Conservation (phyloP, 495 filamentous ascomycete species). For the Paragyromitra xinjiangensis region DNA sequence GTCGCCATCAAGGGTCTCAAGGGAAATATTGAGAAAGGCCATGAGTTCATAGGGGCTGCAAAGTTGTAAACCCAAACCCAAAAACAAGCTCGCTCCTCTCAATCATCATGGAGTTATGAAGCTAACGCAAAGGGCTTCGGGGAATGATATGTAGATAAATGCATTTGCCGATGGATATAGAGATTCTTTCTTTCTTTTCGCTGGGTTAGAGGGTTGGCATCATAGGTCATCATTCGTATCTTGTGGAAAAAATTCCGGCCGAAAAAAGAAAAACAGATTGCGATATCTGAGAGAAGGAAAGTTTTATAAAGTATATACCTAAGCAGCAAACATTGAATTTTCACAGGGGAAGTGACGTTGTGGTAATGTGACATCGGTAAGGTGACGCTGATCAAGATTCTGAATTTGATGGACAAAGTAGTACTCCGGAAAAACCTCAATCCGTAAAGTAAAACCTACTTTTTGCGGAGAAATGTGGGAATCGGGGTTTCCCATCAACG, state of each 20-base stretch:
- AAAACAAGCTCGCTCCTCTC: slow-evolving; percentile 14
- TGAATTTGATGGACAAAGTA: not conserved
- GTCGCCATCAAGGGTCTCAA: slow-evolving; percentile 76
- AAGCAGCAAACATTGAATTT: slow-evolving; percentile 16
- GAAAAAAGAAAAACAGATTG: slow-evolving; percentile 1
- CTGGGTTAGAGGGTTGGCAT: slow-evolving; percentile 18
- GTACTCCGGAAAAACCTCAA: not conserved
- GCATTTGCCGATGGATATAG: slow-evolving; percentile 9
- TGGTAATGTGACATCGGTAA: not conserved
- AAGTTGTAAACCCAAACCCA: slow-evolving; percentile 57
- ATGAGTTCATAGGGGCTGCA: slow-evolving; percentile 71
- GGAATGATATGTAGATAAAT: slow-evolving; percentile 47
- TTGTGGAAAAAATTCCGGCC: not conserved
- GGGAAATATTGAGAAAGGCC: slow-evolving; percentile 92
- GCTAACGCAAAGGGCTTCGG: slow-evolving; percentile 26
- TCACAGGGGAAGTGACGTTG: not conserved
- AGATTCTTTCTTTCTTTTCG: slow-evolving; percentile 50
- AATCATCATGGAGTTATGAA: slow-evolving; percentile 15
- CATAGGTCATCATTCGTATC: slow-evolving; percentile 23
- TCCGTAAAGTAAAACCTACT: not conserved
- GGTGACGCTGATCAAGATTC: slow-evolving; percentile 12
- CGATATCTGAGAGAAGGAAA: not conserved
- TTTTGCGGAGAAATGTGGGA: not conserved
- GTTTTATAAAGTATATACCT: slow-evolving; percentile 26
- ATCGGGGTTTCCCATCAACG: not conserved